phyloP scores from a whole-genome alignment of 164 flowering plant genomes.

The Dillenia turbinata region DNA sequence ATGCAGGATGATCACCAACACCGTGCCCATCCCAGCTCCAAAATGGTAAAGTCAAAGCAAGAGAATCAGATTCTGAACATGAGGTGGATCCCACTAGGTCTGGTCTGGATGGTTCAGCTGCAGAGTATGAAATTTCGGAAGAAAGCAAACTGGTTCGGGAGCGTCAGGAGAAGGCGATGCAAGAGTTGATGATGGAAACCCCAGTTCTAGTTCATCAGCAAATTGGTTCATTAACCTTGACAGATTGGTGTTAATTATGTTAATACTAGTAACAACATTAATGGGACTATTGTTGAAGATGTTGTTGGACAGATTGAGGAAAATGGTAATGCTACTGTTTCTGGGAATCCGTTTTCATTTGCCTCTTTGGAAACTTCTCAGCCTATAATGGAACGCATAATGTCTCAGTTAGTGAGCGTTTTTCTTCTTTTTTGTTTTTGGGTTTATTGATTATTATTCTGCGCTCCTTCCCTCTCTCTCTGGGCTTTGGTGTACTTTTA shows the following conservation, averaged over 20 bases:
- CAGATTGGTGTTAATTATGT: constrained; percentile 37
- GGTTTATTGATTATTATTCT: too few species aligned
- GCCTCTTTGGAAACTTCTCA: constrained; percentile 65
- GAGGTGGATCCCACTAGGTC: constrained; percentile 29
- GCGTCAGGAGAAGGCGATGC: constrained; percentile 78
- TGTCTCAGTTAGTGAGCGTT: constrained; percentile 58
- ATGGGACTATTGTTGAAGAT: constrained; percentile 42
- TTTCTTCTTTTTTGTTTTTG: too few species aligned
- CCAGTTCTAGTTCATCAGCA: too few species aligned
- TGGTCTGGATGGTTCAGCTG: constrained; percentile 14
- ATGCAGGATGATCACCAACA: too few species aligned
- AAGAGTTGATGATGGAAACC: constrained; percentile 65
- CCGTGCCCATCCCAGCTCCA: too few species aligned
- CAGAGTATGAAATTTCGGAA: constrained; percentile 74
- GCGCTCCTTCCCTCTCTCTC: too few species aligned
- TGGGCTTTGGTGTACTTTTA: too few species aligned
- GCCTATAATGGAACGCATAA: constrained; percentile 65
- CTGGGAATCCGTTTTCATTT: constrained; percentile 79
- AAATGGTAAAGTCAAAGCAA: constrained; percentile 5
- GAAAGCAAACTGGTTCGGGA: constrained; percentile 72
- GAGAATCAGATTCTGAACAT: constrained; percentile 60
- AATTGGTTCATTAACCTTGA: too few species aligned
- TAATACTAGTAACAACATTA: constrained; percentile 15
- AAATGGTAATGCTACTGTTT: constrained; percentile 24
- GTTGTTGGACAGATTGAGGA: constrained; percentile 46